A percentile compares a stretch with the other conserved stretches of the same genome.
phyloP scores from a whole-genome alignment of 1,139 yeast species.

The Yamadazyma oceani region DNA sequence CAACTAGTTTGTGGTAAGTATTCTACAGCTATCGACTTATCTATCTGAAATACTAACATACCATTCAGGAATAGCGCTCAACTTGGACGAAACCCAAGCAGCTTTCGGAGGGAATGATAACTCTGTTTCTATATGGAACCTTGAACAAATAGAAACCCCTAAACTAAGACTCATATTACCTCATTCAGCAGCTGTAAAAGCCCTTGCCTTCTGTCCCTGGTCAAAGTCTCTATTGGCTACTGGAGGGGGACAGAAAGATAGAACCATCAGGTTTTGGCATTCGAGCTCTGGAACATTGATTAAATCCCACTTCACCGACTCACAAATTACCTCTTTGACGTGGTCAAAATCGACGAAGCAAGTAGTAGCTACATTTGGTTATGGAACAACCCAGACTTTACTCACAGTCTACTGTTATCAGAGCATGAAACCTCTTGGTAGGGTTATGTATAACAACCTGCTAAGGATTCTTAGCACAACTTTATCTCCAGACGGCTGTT shows the following conservation, averaged over 20 bases:
- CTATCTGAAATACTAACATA: constrained; percentile 9
- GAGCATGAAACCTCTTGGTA: constrained; percentile 45
- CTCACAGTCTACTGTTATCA: constrained; percentile 69
- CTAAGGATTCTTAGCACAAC: constrained; percentile 66
- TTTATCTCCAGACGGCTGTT: constrained; percentile 58
- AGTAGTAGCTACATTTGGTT: constrained; percentile 79
- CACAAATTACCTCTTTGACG: constrained; percentile 74
- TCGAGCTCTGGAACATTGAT: constrained; percentile 70
- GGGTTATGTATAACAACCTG: too few species aligned
- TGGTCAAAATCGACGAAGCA: constrained; percentile 73
- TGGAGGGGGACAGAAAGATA: constrained; percentile 45
- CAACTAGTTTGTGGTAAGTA: constrained; percentile 69
- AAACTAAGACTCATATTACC: constrained; percentile 44
- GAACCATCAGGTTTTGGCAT: constrained; percentile 77
- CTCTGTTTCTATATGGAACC: constrained; percentile 66
- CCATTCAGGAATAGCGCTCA: constrained; percentile 51
- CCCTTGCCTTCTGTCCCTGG: constrained; percentile 49
- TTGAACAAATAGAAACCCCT: constrained; percentile 42
- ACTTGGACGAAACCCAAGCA: constrained; percentile 44
- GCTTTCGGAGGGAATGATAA: constrained; percentile 80
- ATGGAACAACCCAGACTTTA: constrained; percentile 55
- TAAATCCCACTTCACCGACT: constrained; percentile 52
- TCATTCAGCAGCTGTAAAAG: constrained; percentile 45
- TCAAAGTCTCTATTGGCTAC: constrained; percentile 39
- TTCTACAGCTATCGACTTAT: constrained; percentile 12